Conservation (phyloP, 2,329 filamentous ascomycete species). For the Trichothecium roseum region DNA sequence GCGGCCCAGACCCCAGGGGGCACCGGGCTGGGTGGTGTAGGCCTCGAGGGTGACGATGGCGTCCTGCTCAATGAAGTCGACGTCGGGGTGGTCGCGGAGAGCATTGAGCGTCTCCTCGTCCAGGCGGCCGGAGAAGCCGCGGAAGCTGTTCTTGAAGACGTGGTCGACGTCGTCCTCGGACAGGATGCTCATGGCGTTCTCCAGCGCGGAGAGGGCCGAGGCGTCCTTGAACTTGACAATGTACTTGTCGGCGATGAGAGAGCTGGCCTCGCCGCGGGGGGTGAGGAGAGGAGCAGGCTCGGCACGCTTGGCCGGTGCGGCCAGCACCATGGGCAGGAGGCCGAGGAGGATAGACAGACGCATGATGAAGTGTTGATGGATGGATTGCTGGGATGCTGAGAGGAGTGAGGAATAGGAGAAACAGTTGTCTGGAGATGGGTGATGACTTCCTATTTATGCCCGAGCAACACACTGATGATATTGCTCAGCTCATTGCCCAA, state of each 20-base stretch:
- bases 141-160: slow-evolving; percentile 7
- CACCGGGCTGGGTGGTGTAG: slow-evolving; percentile 20
- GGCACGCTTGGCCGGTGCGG: slow-evolving; percentile 12
- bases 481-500: too few relatives aligned
- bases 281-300: slow-evolving; percentile 15
- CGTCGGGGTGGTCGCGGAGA: slow-evolving; percentile 10
- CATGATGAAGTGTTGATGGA: slow-evolving; percentile 6
- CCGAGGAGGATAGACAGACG: slow-evolving; percentile 12
- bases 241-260: slow-evolving; percentile 15
- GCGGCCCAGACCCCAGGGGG: slow-evolving; percentile 30
- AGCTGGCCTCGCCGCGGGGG: slow-evolving; percentile 4
- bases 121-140: slow-evolving; percentile 8
- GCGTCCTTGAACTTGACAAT: slow-evolving; percentile 18
- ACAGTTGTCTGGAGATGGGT: too few relatives aligned
- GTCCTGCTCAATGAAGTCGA: slow-evolving; percentile 30
- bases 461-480: too few relatives aligned
- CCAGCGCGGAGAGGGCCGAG: slow-evolving; percentile 4
- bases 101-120: slow-evolving; percentile 5
- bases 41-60: slow-evolving; percentile 39
- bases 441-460: too few relatives aligned
- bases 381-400: background rate
- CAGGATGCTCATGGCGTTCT: slow-evolving; percentile 4
- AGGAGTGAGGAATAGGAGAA: too few relatives aligned
- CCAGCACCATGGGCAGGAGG: slow-evolving; percentile 12
- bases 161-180: slow-evolving; percentile 6